Evolutionary conservation across 805 yeast genomes (phyloP).

Genomic region (Metschnikowia lunata): DNA sequence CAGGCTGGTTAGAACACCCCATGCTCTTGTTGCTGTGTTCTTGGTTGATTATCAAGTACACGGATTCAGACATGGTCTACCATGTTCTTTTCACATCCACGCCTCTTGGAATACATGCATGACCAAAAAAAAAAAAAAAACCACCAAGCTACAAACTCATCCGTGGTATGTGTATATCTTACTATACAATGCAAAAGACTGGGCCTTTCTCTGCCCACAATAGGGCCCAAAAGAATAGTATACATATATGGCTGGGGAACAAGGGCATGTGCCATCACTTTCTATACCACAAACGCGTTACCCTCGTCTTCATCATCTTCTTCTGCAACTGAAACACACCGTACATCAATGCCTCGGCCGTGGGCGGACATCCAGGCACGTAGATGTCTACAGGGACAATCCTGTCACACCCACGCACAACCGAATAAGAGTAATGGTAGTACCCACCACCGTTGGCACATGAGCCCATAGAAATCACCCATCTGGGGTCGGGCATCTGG

Average conservation of each 20-base stretch:
- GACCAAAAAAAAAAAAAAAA: no score
- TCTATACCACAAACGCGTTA: conserved; percentile 85
- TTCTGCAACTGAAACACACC: conserved; percentile 86
- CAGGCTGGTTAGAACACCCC: no score
- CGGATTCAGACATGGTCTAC: no score
- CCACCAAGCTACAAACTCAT: not conserved
- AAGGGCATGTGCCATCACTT: conserved; percentile 18
- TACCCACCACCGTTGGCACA: conserved; percentile 95
- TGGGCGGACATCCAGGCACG: conserved; percentile 93
- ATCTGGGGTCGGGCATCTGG: conserved; percentile 92
- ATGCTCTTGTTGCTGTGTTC: no score
- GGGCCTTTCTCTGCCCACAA: not conserved
- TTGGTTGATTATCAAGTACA: no score
- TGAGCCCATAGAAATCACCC: conserved; percentile 93
- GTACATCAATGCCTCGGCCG: conserved; percentile 86
- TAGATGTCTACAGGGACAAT: conserved; percentile 85
- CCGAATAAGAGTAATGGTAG: conserved; percentile 84
- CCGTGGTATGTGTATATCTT: conserved; percentile 9
- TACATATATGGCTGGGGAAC: not conserved
- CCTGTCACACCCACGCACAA: conserved; percentile 87
- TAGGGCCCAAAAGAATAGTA: not conserved
- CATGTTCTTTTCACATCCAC: no score
- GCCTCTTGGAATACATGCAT: no score
- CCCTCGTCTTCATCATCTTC: conserved; percentile 80
- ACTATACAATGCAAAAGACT: conserved; percentile 15